Percentiles rank a stretch among this genome's conserved stretches.
Evolutionary conservation across 768 basidiomycete genomes (phyloP).

Genomic region (Mycena olivaceomarginata): DNA sequence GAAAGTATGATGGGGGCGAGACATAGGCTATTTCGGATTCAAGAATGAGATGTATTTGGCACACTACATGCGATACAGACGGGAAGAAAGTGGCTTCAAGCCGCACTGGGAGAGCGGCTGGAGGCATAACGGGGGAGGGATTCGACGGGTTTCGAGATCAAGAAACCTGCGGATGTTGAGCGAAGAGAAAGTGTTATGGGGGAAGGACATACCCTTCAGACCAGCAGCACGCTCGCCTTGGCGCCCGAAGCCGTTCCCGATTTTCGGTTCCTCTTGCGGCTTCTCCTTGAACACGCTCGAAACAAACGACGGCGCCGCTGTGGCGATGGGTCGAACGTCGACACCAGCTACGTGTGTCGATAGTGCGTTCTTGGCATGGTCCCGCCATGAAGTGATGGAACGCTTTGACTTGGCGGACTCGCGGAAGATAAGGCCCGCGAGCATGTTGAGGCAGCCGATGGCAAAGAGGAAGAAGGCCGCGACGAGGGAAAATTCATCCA

Average conservation of each 20-base stretch:
- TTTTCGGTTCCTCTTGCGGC: constrained; percentile 43
- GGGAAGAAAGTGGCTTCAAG: not conserved
- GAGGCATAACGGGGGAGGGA: constrained; percentile 75
- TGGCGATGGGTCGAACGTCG: constrained; percentile 58
- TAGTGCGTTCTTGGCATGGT: constrained; percentile 69
- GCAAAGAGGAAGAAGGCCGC: constrained; percentile 95
- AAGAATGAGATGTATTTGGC: not conserved
- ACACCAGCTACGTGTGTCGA: constrained; percentile 66
- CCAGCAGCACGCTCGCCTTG: constrained; percentile 86
- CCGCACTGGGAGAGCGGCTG: constrained; percentile 48
- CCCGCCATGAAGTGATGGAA: constrained; percentile 81
- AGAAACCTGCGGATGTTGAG: constrained; percentile 62
- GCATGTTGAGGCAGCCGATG: constrained; percentile 91
- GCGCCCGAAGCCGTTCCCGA: constrained; percentile 83
- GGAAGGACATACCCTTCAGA: constrained; percentile 66
- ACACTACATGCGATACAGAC: constrained; percentile 1
- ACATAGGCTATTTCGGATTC: not conserved
- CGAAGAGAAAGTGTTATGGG: not conserved
- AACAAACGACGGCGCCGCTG: constrained; percentile 58
- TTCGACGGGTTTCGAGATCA: constrained; percentile 80
- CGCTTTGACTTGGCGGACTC: constrained; percentile 76
- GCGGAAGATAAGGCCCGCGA: constrained; percentile 85
- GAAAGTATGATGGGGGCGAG: constrained; percentile 31
- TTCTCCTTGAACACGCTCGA: constrained; percentile 57
- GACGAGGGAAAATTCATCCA: constrained; percentile 92